Base-by-base conservation (phyloP, 2,329 filamentous ascomycete genomes). In the Phoma sp. region DNA sequence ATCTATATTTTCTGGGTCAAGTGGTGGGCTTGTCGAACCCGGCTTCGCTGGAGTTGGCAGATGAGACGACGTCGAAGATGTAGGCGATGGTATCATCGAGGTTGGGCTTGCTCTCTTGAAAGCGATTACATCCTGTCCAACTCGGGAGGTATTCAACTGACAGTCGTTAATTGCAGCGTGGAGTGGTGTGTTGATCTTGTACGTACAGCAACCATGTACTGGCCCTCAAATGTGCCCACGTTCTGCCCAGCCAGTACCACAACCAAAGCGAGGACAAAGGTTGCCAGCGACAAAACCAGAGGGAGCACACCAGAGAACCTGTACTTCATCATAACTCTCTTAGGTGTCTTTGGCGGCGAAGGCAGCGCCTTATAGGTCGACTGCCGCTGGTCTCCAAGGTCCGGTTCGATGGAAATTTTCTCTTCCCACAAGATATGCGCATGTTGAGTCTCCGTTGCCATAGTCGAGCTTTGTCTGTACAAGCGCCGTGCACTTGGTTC, bases 121-220 rank as follows among this genome's bases (percentile, higher is more conserved):
- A 3, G 32, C 47, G 21, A 67, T 58, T 4, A 65, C 39, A 24
- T 64, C 46, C 41, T 63, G 48, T 24, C 64, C 61, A 15, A 61
- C 38, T 21, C 39, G 48, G 2, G 64, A 62, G 9, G 58, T 50
- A 36, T 68, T 66, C 6, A 68, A 5, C 64, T 67, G n/a, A 8
- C 6, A 9, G 10, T 31, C 22, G 54, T 62, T 40, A 55, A 47
- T 39, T 41, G 3, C 15, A 5, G 7, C 13, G 19, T 17, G 13
- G 39, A 9, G 1, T 21, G 6, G 3, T 24, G 3, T 33, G 9
- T 8, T 8, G 10, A 13, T 8, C 6, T 31, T 6, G 13, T 32
- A 57, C 65, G 13, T 61, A 69, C 66, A 36, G 62, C 43, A 8
- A 68, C 24, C 31, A 68, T 38, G 46, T 62, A 69, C 33, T 63